Percentiles rank a stretch among this genome's conserved stretches.
Evolutionary conservation across 371 early-diverging fungal species (phyloP).

Genomic region (Dentiscutata heterogama): DNA sequence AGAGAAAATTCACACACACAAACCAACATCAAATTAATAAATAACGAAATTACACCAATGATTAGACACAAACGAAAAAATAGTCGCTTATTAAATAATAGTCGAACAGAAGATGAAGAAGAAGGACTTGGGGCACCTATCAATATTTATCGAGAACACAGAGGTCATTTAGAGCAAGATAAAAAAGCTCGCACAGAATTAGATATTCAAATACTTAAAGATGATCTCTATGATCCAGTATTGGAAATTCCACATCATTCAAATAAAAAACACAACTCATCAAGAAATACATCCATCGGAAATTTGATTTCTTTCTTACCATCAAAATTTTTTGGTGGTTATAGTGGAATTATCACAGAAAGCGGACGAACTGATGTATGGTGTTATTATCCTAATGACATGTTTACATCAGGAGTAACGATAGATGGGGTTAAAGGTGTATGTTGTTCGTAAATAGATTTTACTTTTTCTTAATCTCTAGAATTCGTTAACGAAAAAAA

Average conservation of each 20-base stretch:
- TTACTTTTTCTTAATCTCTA: too few species aligned
- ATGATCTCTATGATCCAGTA: slow-evolving; percentile 34
- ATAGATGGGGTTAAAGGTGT: too few species aligned
- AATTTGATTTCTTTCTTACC: neutral
- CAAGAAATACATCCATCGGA: neutral
- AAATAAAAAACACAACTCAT: neutral
- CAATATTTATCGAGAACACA: slow-evolving; percentile 35
- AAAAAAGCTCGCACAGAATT: slow-evolving; percentile 24
- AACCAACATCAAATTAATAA: too few species aligned
- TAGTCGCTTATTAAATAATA: too few species aligned
- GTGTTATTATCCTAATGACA: neutral
- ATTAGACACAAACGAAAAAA: too few species aligned
- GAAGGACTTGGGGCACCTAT: slow-evolving; percentile 6
- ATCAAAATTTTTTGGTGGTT: neutral
- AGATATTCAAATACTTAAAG: slow-evolving; percentile 1
- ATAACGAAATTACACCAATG: too few species aligned
- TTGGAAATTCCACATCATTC: neutral
- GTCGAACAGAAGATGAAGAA: neutral
- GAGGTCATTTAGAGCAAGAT: slow-evolving; percentile 31
- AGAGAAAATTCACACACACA: too few species aligned
- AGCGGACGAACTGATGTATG: neutral
- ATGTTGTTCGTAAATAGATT: too few species aligned
- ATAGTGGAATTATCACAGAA: neutral
- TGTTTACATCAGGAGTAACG: neutral
- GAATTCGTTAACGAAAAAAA: too few species aligned